Evolutionary conservation across 495 filamentous ascomycete species (phyloP).

Genomic region (Aspergillus leporis): DNA sequence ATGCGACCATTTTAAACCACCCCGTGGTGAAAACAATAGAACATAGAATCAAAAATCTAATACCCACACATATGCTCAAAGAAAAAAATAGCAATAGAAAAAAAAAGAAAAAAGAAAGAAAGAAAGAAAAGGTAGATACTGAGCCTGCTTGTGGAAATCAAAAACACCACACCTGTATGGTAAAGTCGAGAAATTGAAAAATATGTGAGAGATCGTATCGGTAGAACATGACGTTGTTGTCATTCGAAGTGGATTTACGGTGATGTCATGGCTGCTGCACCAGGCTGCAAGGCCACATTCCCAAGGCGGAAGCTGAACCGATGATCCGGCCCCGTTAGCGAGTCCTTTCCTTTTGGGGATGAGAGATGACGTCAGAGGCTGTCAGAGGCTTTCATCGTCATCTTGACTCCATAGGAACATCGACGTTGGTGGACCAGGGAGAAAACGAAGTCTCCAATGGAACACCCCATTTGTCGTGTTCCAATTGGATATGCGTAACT

Average conservation of each 20-base stretch:
- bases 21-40: conserved; percentile 9
- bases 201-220: background rate
- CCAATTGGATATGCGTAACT: background rate
- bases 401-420: conserved; percentile 18
- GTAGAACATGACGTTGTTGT: conserved; percentile 9
- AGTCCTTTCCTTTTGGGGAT: conserved; percentile 21
- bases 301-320: conserved; percentile 18
- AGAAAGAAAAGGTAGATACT: background rate
- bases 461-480: conserved; percentile 12
- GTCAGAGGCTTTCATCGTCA: conserved; percentile 19
- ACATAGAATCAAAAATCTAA: conserved; percentile 11
- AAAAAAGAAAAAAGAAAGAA: background rate
- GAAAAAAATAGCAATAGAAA: conserved; percentile 6
- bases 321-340: conserved; percentile 20
- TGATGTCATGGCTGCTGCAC: conserved; percentile 24
- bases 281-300: conserved; percentile 17
- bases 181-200: conserved; percentile 3
- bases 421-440: background rate
- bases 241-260: background rate
- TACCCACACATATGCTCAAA: conserved; percentile 9
- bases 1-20: conserved; percentile 20
- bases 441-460: background rate
- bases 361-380: conserved; percentile 30
- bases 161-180: conserved; percentile 13
- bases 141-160: conserved; percentile 15